Percentiles rank a stretch among this genome's conserved stretches.
phyloP scores from a whole-genome alignment of 2,329 filamentous ascomycete species.

The Colletotrichum gloeosporioides region DNA sequence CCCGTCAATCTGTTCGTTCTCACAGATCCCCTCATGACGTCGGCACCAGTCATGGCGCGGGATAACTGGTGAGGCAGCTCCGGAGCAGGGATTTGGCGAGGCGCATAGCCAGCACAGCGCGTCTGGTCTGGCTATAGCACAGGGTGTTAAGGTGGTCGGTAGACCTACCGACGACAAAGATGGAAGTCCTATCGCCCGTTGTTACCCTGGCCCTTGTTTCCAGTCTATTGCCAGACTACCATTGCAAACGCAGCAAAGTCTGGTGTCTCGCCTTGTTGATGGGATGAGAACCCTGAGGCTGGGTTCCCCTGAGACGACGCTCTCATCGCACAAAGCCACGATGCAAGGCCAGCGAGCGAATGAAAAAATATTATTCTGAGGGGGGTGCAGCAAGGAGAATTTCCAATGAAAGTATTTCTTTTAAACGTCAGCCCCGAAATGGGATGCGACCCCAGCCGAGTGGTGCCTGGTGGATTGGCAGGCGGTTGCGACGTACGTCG shows the following conservation, averaged over 20 bases:
- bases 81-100: conserved; percentile 1
- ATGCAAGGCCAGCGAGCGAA: conserved; percentile 9
- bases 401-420: conserved; percentile 11
- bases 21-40: conserved; percentile 19
- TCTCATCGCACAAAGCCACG: background rate
- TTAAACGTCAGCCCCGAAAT: conserved; percentile 15
- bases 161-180: conserved; percentile 3
- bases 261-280: conserved; percentile 7
- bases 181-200: conserved; percentile 2
- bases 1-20: background rate
- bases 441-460: conserved; percentile 3
- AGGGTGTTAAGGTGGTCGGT: conserved; percentile 1
- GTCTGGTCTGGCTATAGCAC: conserved; percentile 15
- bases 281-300: conserved; percentile 1
- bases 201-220: conserved; percentile 12
- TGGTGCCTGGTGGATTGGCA: background rate
- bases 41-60: conserved; percentile 11
- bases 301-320: conserved; percentile 4
- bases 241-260: background rate
- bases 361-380: background rate
- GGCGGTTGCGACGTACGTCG: conserved; percentile 4
- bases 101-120: conserved; percentile 18
- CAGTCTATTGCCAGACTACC: conserved; percentile 1
- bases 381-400: background rate
- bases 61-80: conserved; percentile 12